These are phyloP conservation scores for Hysterium pulicare DNA, from an alignment of 2,329 filamentous ascomycete genomes.

Conservation along the genomic window DNA sequence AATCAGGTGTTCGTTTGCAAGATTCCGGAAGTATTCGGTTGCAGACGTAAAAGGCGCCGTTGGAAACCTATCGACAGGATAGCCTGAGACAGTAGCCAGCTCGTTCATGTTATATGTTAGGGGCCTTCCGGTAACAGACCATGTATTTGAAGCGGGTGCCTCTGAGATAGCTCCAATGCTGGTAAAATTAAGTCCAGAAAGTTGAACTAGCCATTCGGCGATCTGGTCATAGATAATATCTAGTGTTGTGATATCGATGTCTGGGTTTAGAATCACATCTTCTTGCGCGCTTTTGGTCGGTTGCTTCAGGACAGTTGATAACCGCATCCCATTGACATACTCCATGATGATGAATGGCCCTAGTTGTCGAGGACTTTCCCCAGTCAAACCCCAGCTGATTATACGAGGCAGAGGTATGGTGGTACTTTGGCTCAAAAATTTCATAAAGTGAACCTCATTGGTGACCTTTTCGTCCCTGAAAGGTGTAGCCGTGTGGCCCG, in stretches of 20 bases:
- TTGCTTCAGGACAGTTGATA: slow-evolving; percentile 16
- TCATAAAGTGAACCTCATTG: slow-evolving; percentile 3
- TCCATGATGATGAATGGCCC: slow-evolving; percentile 26
- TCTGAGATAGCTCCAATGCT: slow-evolving; percentile 29
- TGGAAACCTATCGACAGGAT: background rate
- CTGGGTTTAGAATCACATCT: slow-evolving; percentile 13
- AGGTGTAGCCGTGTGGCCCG: background rate
- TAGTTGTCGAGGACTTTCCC: slow-evolving; percentile 19
- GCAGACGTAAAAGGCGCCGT: background rate
- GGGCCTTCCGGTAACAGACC: slow-evolving; percentile 29
- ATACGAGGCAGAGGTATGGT: slow-evolving; percentile 3
- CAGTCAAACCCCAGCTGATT: slow-evolving; percentile 15
- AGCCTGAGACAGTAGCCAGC: slow-evolving; percentile 15
- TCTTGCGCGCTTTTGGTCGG: slow-evolving; percentile 19
- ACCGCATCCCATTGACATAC: slow-evolving; percentile 15
- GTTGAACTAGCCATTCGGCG: slow-evolving; percentile 8
- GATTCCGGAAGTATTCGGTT: background rate
- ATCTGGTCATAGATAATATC: slow-evolving; percentile 1
- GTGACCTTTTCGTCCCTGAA: slow-evolving; percentile 4
- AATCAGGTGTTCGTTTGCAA: slow-evolving; percentile 17
- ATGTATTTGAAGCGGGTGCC: slow-evolving; percentile 15
- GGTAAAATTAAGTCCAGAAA: slow-evolving; percentile 8
- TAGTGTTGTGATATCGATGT: slow-evolving; percentile 13
- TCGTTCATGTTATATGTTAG: slow-evolving; percentile 28
- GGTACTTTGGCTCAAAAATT: slow-evolving; percentile 1